These are phyloP conservation scores for Sugiyamaella neomexicana DNA, from an alignment of 1,139 yeast species.

Conservation along the genomic window DNA sequence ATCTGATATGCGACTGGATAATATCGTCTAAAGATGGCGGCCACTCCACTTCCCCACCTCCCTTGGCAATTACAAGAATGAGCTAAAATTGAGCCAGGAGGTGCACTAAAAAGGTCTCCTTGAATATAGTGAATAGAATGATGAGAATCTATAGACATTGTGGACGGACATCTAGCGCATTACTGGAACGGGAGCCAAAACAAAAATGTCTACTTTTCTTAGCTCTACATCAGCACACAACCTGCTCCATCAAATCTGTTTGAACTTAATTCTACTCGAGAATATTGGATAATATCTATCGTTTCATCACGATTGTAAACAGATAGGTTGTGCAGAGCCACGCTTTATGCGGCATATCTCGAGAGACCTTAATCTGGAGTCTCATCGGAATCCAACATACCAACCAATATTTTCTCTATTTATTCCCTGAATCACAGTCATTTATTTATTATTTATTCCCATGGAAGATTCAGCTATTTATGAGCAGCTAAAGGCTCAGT, in stretches of 20 bases:
- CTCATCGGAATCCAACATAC: too few species aligned
- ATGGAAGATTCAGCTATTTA: neutral
- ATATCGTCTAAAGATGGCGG: constrained; percentile 49
- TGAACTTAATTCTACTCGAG: too few species aligned
- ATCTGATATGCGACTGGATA: constrained; percentile 54
- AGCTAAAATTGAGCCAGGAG: constrained; percentile 49
- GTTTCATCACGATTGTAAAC: too few species aligned
- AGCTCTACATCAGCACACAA: too few species aligned
- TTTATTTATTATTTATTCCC: neutral
- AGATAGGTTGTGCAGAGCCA: too few species aligned
- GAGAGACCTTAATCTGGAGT: too few species aligned
- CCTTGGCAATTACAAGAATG: constrained; percentile 84
- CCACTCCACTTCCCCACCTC: constrained; percentile 85
- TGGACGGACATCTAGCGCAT: too few species aligned
- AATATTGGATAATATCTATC: neutral
- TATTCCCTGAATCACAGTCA: neutral
- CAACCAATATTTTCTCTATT: too few species aligned
- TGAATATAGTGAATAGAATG: constrained; percentile 46
- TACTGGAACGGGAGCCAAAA: too few species aligned
- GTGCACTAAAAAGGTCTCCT: constrained; percentile 59
- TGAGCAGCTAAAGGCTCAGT: neutral
- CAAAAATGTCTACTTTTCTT: too few species aligned
- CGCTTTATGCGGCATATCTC: neutral
- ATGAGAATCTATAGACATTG: neutral
- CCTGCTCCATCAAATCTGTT: too few species aligned